These are phyloP conservation scores for Starmerella stigmatis DNA, from an alignment of 805 yeast species.

Conservation along the genomic window DNA sequence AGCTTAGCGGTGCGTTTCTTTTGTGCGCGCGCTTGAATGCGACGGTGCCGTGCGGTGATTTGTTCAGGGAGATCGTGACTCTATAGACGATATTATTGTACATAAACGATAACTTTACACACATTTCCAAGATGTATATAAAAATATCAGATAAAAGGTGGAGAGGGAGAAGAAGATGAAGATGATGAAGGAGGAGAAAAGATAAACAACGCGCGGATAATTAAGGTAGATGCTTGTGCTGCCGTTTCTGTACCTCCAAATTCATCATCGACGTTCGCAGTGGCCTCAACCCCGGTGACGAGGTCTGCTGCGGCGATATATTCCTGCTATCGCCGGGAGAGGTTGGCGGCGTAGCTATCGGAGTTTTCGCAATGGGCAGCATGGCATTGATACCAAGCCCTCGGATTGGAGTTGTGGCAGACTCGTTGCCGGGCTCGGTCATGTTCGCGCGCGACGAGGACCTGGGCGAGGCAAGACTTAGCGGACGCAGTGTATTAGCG, in stretches of 20 bases:
- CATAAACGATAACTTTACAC: neutral
- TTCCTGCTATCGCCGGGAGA: neutral
- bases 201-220: too few relatives aligned
- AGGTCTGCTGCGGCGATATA: neutral
- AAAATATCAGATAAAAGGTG: neutral
- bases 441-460: neutral
- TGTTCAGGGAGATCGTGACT: slow-evolving; percentile 70
- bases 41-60: slow-evolving; percentile 62
- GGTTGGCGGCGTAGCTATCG: slow-evolving; percentile 1
- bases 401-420: neutral
- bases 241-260: neutral
- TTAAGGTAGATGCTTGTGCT: too few relatives aligned
- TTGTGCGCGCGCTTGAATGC: slow-evolving; percentile 81
- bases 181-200: neutral
- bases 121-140: neutral
- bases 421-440: neutral
- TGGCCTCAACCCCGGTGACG: slow-evolving; percentile 5
- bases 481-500: slow-evolving; percentile 5
- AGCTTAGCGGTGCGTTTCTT: slow-evolving; percentile 85
- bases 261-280: neutral
- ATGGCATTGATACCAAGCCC: slow-evolving; percentile 14
- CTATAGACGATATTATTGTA: neutral
- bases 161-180: too few relatives aligned
- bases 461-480: slow-evolving; percentile 3
- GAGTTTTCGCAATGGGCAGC: slow-evolving; percentile 6